Evolutionary conservation across 2,329 filamentous ascomycete species (phyloP), one percentile per base, ranked within the genome.

Genomic region (Zasmidium cellare): DNA sequence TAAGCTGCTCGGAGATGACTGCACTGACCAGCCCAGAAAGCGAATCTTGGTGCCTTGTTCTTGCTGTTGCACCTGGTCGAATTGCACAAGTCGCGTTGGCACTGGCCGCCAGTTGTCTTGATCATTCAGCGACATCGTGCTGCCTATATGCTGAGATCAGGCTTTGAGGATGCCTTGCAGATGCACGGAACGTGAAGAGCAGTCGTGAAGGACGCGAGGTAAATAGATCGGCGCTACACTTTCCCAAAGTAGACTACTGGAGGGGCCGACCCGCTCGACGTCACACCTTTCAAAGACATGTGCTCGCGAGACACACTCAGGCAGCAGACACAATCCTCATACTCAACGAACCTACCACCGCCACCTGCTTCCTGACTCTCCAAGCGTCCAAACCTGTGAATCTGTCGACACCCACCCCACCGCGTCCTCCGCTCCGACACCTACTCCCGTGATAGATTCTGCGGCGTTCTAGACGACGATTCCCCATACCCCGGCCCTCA

Each of bases 11-110:
- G 25, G 11, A 51, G 46, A 49, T 58, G 45, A 14, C 12, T 46
- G 22, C 50, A 76, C 86, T 77, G 82, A 96, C 93, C 92, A 97
- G 74, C 91, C 92, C 51, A 97, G 76, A 74, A 97, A 96, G 60
- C 93, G 87, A 60, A 97, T 88, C 77, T 97, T 97, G n/a, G 86
- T 84, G n/a, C 84, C 84, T 3, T 71, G 59, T 18, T 55, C 53
- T 20, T 68, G 53, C 3, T 46, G 46, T 2, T 77, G 76, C n/a
- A 81, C 65, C 53, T 80, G 75, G 11, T 71, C 72, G 28, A 81
- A 67, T 44, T 79, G 70, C 59, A 87, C 85, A 9, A 81, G 72
- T 31, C 65, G 74, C 49, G 74, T 76, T 14, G 91, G 83, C 28
- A 84, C 76, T 24, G 90, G 89, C 9, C 64, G 64, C 49, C 54